Evolutionary conservation across 768 basidiomycete genomes (phyloP), one percentile per base, ranked within the genome.

Genomic region (Xanthoconium stramineum): DNA sequence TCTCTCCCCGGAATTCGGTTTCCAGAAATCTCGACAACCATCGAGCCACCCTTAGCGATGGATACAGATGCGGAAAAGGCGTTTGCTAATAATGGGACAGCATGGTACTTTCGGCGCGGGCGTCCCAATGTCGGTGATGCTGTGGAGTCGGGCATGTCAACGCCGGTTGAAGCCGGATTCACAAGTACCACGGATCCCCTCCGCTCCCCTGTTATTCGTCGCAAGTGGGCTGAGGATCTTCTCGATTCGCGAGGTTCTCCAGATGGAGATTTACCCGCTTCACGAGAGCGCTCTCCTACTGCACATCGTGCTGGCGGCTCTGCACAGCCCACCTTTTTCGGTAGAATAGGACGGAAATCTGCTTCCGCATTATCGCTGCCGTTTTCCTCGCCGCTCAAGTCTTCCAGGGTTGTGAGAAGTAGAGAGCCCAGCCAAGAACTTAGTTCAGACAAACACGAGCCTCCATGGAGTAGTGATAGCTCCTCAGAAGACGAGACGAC

Each of bases 51-150:
- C 11, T 68, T 91, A 36, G 82, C 91, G 10, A 77, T 88, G 52
- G 92, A 94, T 62, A 87, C 89, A 0, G 92, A 95, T 65, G 83
- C 83, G 0, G 92, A 94, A 70, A 77, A 75, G 6, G 87, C 86
- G 1, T 89, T 89, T 64, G 72, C 76, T 6, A 52, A 59, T 37
- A 80, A 79, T 50, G 80, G 81, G 3, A 80, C 83, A 19, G 73
- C 75, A 30, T 78, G 80, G 74, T 82, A 82, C 54, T 83, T 80
- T 61, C 79, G 76, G 58, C 80, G 81, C 42, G 78, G 76, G 11
- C 78, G 78, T 33, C 66, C 72, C 28, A 65, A 20, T 30, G 38
- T 72, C 30, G 52, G 42, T 20, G 53, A 60, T 19, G 43, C 39
- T 39, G 69, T 71, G 1, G 69, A 64, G 19, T 74, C 75, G 19